These are phyloP conservation scores for Lachnum nothofagi DNA, from an alignment of 2,329 filamentous ascomycete species.

Conservation along the genomic window DNA sequence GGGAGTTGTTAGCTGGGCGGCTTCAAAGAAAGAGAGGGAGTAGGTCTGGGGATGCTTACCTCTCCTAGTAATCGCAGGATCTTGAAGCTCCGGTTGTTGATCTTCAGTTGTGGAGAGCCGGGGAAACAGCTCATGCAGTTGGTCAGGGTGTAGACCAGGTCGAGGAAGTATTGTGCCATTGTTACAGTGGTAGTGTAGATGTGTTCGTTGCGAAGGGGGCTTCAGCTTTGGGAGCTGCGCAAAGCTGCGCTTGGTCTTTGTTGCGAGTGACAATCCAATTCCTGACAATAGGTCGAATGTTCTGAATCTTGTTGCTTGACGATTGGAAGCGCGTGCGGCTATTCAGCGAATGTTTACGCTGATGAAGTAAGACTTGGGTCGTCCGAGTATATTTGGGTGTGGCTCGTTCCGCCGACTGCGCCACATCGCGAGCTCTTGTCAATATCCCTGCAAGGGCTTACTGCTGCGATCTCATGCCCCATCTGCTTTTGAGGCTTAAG, in stretches of 20 bases:
- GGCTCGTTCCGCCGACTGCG: neutral
- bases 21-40: neutral
- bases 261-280: too few species aligned
- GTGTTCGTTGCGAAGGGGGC: slow-evolving; percentile 7
- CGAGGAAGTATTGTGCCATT: slow-evolving; percentile 81
- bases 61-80: slow-evolving; percentile 90
- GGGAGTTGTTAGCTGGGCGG: slow-evolving; percentile 12
- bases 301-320: neutral
- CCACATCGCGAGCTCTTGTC: neutral
- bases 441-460: too few species aligned
- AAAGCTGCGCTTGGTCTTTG: neutral
- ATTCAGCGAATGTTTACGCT: neutral
- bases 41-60: slow-evolving; percentile 44
- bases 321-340: neutral
- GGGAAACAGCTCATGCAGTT: slow-evolving; percentile 97
- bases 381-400: neutral
- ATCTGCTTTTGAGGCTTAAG: too few species aligned
- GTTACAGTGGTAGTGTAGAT: slow-evolving; percentile 10
- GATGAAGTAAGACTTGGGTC: neutral
- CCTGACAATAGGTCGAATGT: too few species aligned
- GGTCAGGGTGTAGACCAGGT: slow-evolving; percentile 84
- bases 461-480: too few species aligned
- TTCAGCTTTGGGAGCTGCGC: neutral
- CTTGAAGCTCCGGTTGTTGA: slow-evolving; percentile 93
- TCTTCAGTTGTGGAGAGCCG: slow-evolving; percentile 85